A percentile compares a stretch with the other conserved stretches of the same genome.
Conservation (phyloP, 768 basidiomycete genomes). For the Lactifluus subvellereus region DNA sequence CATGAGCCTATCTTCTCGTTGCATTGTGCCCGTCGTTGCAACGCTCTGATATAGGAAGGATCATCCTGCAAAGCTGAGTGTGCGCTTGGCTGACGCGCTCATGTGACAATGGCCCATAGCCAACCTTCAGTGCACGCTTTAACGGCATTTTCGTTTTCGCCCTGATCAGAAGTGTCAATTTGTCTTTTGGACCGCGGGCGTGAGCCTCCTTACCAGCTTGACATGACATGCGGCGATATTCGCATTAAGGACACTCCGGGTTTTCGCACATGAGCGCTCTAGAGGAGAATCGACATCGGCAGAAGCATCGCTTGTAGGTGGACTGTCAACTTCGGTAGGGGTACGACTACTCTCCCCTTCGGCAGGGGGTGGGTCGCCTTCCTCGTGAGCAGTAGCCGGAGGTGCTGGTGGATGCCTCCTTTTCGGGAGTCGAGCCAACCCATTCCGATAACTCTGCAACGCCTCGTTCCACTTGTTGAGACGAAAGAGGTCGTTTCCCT, state of each 20-base stretch:
- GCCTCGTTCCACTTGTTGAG: slow-evolving; percentile 63
- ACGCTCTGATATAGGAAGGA: slow-evolving; percentile 77
- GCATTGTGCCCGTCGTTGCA: slow-evolving; percentile 82
- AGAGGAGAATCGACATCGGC: slow-evolving; percentile 29
- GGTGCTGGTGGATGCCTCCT: slow-evolving; percentile 28
- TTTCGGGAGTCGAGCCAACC: slow-evolving; percentile 59
- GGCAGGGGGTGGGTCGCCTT: slow-evolving; percentile 14
- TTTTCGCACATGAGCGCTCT: slow-evolving; percentile 47
- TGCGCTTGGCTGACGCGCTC: slow-evolving; percentile 4
- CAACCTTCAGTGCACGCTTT: slow-evolving; percentile 25
- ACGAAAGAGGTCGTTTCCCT: slow-evolving; percentile 74
- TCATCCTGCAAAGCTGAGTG: slow-evolving; percentile 78
- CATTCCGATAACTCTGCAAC: slow-evolving; percentile 61
- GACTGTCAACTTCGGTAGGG: slow-evolving; percentile 20
- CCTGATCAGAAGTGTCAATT: slow-evolving; percentile 2
- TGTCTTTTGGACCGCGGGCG: not conserved
- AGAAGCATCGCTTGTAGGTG: slow-evolving; percentile 23
- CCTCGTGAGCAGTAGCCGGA: slow-evolving; percentile 24
- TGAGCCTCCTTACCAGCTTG: slow-evolving; percentile 56
- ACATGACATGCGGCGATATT: slow-evolving; percentile 85
- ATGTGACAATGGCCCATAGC: not conserved
- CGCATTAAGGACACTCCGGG: slow-evolving; percentile 70
- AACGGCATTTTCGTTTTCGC: slow-evolving; percentile 20
- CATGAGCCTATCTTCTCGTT: slow-evolving; percentile 79
- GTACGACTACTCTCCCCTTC: slow-evolving; percentile 26